Evolutionary conservation across 2,329 filamentous ascomycete genomes (phyloP).

Genomic region (Sarocladiaceae sp.): DNA sequence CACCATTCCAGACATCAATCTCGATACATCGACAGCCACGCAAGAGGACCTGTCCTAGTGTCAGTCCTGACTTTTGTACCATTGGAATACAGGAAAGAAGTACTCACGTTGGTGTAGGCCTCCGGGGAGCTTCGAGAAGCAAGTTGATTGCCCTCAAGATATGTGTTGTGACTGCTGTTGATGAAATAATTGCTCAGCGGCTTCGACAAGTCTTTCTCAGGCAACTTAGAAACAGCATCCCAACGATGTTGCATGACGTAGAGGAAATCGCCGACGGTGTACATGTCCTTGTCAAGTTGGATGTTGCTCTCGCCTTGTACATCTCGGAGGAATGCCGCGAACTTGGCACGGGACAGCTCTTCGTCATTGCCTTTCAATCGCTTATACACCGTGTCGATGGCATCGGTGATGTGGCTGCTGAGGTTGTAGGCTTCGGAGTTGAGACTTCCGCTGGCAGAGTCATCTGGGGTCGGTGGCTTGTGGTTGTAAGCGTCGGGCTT

Average conservation of each 20-base stretch:
- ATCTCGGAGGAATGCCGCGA: conserved; percentile 44
- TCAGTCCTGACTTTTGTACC: not conserved
- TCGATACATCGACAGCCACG: conserved; percentile 86
- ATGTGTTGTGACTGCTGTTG: conserved; percentile 93
- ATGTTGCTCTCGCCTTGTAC: conserved; percentile 41
- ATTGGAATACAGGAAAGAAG: no score
- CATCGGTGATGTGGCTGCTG: conserved; percentile 40
- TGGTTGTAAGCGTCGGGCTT: conserved; percentile 18
- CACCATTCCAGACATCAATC: conserved; percentile 90
- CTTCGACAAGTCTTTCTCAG: conserved; percentile 54
- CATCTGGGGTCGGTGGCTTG: conserved; percentile 17
- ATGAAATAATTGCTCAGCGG: conserved; percentile 90
- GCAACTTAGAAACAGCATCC: conserved; percentile 40
- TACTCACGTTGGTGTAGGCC: conserved; percentile 68
- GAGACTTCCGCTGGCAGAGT: conserved; percentile 21
- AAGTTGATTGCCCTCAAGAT: conserved; percentile 81
- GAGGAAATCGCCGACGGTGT: conserved; percentile 46
- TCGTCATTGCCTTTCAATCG: conserved; percentile 32
- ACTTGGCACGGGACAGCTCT: conserved; percentile 28
- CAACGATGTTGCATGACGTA: conserved; percentile 30
- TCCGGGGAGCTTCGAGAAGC: conserved; percentile 72
- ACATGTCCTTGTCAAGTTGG: conserved; percentile 34
- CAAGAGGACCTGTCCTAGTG: conserved; percentile 54
- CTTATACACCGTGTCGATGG: conserved; percentile 46
- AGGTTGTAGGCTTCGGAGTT: conserved; percentile 14